Percentiles rank a stretch among this genome's conserved stretches.
Conservation (phyloP, 1,284 basidiomycete genomes). For the Coriolopsis trogii region DNA sequence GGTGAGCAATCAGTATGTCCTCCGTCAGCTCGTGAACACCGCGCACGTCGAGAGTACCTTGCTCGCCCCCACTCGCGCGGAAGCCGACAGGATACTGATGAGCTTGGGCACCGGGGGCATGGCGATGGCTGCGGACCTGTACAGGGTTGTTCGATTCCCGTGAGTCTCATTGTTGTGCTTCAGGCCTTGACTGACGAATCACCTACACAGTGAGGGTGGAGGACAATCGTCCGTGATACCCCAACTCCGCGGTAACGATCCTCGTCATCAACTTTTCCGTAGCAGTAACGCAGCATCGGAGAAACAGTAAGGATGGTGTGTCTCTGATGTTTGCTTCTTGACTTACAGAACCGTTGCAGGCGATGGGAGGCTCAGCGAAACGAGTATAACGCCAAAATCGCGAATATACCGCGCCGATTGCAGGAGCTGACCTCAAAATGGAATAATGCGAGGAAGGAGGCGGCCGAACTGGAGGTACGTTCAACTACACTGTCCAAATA, state of each 20-base stretch:
- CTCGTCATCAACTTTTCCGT: slow-evolving; percentile 54
- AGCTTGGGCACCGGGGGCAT: slow-evolving; percentile 47
- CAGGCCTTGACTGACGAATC: neutral
- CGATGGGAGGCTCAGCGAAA: slow-evolving; percentile 23
- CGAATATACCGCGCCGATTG: slow-evolving; percentile 7
- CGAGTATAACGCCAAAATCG: slow-evolving; percentile 20
- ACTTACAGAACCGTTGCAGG: slow-evolving; percentile 8
- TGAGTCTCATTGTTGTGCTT: slow-evolving; percentile 38
- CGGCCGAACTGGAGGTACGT: slow-evolving; percentile 10
- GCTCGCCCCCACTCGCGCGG: slow-evolving; percentile 62
- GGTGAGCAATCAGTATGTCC: slow-evolving; percentile 77
- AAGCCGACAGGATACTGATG: slow-evolving; percentile 59
- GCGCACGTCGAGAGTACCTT: slow-evolving; percentile 73
- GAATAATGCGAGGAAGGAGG: slow-evolving; percentile 7
- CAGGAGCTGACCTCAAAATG: slow-evolving; percentile 4
- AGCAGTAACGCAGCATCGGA: slow-evolving; percentile 36
- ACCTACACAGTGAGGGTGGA: slow-evolving; percentile 60
- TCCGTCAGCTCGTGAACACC: slow-evolving; percentile 83
- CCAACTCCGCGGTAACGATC: slow-evolving; percentile 41
- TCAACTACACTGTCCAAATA: neutral
- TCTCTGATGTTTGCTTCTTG: too few relatives aligned
- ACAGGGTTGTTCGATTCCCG: slow-evolving; percentile 64
- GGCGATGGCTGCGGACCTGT: slow-evolving; percentile 65
- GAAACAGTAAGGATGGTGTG: slow-evolving; percentile 33
- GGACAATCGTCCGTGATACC: slow-evolving; percentile 47